Conservation (phyloP, 164 flowering plant species). For the Umbilicus rupestris region DNA sequence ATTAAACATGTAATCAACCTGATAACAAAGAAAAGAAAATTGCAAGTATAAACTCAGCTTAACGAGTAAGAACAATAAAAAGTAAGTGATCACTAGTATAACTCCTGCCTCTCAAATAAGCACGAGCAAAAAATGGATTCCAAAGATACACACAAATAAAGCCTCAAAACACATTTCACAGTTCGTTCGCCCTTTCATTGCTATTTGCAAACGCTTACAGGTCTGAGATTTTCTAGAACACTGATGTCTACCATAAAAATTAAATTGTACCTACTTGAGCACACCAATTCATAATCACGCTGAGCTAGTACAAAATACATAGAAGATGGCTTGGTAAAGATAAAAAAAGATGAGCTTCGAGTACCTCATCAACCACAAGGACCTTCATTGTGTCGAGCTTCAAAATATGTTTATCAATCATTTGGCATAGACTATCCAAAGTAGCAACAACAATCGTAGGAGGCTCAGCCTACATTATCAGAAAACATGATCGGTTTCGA, state of each 20-base stretch:
- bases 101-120: too few relatives aligned
- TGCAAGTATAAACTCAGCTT: not conserved
- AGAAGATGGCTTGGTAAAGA: too few relatives aligned
- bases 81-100: too few relatives aligned
- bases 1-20: constrained; percentile 94
- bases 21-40: constrained; percentile 9
- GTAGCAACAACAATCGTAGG: constrained; percentile 86
- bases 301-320: not conserved
- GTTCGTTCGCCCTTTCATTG: too few relatives aligned
- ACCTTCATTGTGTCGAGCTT: constrained; percentile 59
- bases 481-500: not conserved
- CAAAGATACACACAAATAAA: too few relatives aligned
- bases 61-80: not conserved
- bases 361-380: constrained; percentile 90
- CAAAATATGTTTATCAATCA: constrained; percentile 63
- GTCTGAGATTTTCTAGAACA: too few relatives aligned
- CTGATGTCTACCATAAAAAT: too few relatives aligned
- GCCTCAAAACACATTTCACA: too few relatives aligned
- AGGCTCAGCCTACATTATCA: constrained; percentile 70
- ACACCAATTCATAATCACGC: too few relatives aligned
- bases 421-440: constrained; percentile 62
- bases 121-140: too few relatives aligned
- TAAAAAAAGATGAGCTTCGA: not conserved
- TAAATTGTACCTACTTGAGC: too few relatives aligned
- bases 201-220: too few relatives aligned